Base-by-base conservation (phyloP, 768 basidiomycete genomes). In the Lactarius indigo region DNA sequence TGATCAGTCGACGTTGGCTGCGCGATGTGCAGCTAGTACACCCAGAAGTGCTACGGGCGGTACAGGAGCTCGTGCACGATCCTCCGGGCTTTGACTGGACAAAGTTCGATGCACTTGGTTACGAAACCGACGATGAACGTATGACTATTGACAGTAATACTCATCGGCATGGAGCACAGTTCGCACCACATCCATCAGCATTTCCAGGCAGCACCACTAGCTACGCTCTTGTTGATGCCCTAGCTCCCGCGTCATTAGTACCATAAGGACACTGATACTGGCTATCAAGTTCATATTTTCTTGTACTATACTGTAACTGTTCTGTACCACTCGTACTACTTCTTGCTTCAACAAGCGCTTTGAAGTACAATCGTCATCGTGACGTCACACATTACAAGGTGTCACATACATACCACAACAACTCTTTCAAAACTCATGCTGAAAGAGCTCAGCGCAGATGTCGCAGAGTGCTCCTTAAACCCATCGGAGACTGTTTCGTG, bases 1-100 rank as follows among this genome's bases (percentile, higher is more conserved):
- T 91, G 90, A 79, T 92, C 68, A 91, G 89, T 75, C 81, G 81
- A 72, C 76, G 82, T 23, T 92, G 90, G 90, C 69, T 86, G 59
- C 76, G 76, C 35, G 71, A 74, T 50, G 76, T 83, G 59, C 78
- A 76, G 66, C 69, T 56, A 9, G 76, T 75, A 44, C 82, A 83
- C 18, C 82, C 81, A 6, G 88, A 88, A 70, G 73, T 89, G 1
- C 71, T 74, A 13, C 76, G 76, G 15, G 68, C 75, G 54, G 47
- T 89, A 50, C 74, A 76, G 63, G 82, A 80, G 31, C 72, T 82
- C 8, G 76, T 87, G 10, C 73, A 79, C 15, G 84, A 86, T 42
- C 76, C 79, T 0, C 74, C 76, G 20, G 83, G 80, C 30, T 83
- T 84, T 69, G 81, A 87, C 64, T 85, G 85, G 83, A 73, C 71